These are phyloP conservation scores for Artemisia annua DNA, from an alignment of 129 eudicot genomes.

Conservation along the genomic window DNA sequence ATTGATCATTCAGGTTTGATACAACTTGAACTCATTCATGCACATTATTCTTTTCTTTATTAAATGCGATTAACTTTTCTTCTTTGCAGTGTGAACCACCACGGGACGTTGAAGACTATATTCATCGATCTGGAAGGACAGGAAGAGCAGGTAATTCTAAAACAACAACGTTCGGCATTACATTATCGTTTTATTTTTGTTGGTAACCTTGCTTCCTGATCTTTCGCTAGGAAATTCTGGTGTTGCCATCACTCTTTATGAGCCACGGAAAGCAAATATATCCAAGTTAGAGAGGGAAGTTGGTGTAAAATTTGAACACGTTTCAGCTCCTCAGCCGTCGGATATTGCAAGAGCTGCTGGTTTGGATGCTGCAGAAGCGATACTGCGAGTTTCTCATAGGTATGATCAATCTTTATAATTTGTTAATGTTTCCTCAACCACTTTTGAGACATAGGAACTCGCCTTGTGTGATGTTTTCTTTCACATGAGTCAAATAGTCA, in stretches of 20 bases:
- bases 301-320: slow-evolving; percentile 86
- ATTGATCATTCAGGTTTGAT: slow-evolving; percentile 78
- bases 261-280: slow-evolving; percentile 68
- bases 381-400: slow-evolving; percentile 70
- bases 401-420: not conserved
- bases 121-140: slow-evolving; percentile 93
- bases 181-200: not conserved
- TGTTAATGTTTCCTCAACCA: not conserved
- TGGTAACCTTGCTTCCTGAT: not conserved
- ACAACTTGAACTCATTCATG: not conserved
- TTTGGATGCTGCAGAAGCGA: slow-evolving; percentile 73
- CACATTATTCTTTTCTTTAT: not conserved
- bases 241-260: slow-evolving; percentile 88
- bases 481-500: too few species aligned
- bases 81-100: slow-evolving; percentile 85
- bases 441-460: too few species aligned
- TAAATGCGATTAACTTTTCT: not conserved
- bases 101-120: slow-evolving; percentile 94
- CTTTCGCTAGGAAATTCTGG: slow-evolving; percentile 64
- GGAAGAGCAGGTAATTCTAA: slow-evolving; percentile 78
- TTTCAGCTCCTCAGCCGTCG: slow-evolving; percentile 91
- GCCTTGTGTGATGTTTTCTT: too few species aligned
- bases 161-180: not conserved
- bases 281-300: slow-evolving; percentile 88
- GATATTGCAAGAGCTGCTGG: slow-evolving; percentile 98